A percentile compares a stretch with the other conserved stretches of the same genome.
Evolutionary conservation across 176 grass and related monocot genomes (phyloP).

Genomic region (Triticum urartu): DNA sequence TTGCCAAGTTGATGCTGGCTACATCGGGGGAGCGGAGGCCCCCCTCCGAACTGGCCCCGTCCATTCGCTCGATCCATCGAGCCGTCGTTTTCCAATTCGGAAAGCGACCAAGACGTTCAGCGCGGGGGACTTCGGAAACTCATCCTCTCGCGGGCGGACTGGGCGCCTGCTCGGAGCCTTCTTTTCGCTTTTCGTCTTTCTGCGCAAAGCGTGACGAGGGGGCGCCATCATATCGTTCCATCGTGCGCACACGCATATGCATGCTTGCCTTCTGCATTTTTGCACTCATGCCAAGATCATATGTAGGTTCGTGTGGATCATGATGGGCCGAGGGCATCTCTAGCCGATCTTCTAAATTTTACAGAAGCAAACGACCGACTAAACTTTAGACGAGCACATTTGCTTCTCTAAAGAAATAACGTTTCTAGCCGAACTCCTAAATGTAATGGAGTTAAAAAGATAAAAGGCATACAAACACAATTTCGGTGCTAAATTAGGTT

Average conservation of each 20-base stretch:
- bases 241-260: neutral
- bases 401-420: no score
- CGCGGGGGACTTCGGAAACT: neutral
- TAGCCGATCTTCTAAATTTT: no score
- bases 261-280: no score
- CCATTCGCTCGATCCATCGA: neutral
- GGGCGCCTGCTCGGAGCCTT: neutral
- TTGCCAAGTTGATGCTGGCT: neutral
- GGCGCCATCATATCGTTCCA: slow-evolving; percentile 35
- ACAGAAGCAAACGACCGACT: no score
- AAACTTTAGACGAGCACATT: no score
- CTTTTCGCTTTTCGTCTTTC: neutral
- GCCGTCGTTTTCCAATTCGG: slow-evolving; percentile 23
- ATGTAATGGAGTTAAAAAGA: no score
- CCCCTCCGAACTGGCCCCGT: neutral
- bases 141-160: neutral
- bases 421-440: no score
- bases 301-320: no score
- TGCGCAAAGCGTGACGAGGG: slow-evolving; percentile 10
- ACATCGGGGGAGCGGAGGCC: neutral
- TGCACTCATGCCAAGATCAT: no score
- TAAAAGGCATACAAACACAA: no score
- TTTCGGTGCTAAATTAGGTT: no score
- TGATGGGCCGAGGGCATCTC: no score
- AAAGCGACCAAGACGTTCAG: neutral